Evolutionary conservation across 176 grass and related monocot genomes (phyloP), one percentile per base, ranked within the genome.

Genomic region (Pontederia paniculata): DNA sequence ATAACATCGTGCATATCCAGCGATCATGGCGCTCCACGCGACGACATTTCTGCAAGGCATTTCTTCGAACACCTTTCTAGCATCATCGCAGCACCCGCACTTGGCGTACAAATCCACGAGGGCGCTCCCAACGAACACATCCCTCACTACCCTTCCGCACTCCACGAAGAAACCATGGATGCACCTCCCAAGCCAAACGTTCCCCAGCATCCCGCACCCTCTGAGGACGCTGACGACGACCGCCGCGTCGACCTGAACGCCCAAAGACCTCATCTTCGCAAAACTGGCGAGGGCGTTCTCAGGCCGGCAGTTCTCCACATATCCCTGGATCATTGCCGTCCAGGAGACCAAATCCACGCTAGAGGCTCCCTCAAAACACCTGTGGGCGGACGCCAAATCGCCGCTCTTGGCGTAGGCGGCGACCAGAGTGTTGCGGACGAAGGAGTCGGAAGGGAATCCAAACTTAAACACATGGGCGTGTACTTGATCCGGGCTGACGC

Each of bases 71-170:
- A 50, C 8, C 8, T 12, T 20, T 19, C 44, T 55, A 22, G 71
- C 59, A 16, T 65, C 52, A 8, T 74, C 71, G 13, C 45, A 52
- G 21, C 25, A 25, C 6, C 57, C 57, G 13, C 69, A 60, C 25
- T 22, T 61, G 9, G 25, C 46, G 17, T 71, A 71, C 69, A 61
- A 44, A 61, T 71, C 69, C 23, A 71, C 46, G n/a, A 72, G 57
- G 0, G 69, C 68, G 16, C 44, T 43, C 2, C 68, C 68, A 10
- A 70, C 17, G 20, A 19, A 51, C 44, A 20, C 45, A 70, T 70
- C 68, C 68, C 68, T 41, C 44, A 21, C 50, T 44, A 60, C 68
- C 23, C 68, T 70, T 21, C 68, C 55, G 15, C 68, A 60, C 4
- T 14, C 54, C 45, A 70, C 23, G 23, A 59, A 70, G 54, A 70